Conservation (phyloP, 1,284 basidiomycete species). For the Ustilago hordei region DNA sequence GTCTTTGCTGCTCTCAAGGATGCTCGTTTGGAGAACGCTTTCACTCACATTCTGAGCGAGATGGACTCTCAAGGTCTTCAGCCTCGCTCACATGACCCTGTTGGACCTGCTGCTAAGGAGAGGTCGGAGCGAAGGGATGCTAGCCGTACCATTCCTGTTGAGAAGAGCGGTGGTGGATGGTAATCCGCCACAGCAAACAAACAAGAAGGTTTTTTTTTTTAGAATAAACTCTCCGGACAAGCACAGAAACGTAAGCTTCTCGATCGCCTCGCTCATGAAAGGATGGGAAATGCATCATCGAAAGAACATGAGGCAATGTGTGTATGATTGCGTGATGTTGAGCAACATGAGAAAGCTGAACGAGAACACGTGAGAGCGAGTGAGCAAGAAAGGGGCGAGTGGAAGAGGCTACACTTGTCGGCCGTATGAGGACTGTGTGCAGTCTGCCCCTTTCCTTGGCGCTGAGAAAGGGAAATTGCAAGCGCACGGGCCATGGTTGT, state of each 20-base stretch:
- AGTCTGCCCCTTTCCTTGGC: neutral
- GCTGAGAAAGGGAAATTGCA: slow-evolving; percentile 10
- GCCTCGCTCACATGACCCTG: slow-evolving; percentile 46
- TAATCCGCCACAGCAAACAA: slow-evolving; percentile 1
- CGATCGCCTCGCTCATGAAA: neutral
- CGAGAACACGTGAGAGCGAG: neutral
- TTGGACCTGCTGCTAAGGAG: slow-evolving; percentile 58
- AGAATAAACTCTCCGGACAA: slow-evolving; percentile 2
- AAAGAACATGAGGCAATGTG: neutral
- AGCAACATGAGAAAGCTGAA: neutral
- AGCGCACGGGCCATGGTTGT: neutral
- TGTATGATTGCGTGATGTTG: neutral
- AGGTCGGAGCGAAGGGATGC: slow-evolving; percentile 53
- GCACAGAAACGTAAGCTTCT: neutral
- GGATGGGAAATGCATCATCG: neutral
- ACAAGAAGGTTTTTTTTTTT: neutral
- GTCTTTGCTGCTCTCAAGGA: slow-evolving; percentile 64
- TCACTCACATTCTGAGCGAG: slow-evolving; percentile 61
- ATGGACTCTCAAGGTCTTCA: slow-evolving; percentile 52
- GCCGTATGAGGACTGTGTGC: slow-evolving; percentile 10
- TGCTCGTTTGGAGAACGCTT: slow-evolving; percentile 58
- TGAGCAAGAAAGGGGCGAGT: neutral
- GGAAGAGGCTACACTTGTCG: slow-evolving; percentile 6
- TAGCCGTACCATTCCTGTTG: slow-evolving; percentile 61
- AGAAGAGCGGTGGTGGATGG: slow-evolving; percentile 65